These are phyloP conservation scores for Stylonectria norvegica DNA, from an alignment of 2,329 filamentous ascomycete species.

Conservation along the genomic window DNA sequence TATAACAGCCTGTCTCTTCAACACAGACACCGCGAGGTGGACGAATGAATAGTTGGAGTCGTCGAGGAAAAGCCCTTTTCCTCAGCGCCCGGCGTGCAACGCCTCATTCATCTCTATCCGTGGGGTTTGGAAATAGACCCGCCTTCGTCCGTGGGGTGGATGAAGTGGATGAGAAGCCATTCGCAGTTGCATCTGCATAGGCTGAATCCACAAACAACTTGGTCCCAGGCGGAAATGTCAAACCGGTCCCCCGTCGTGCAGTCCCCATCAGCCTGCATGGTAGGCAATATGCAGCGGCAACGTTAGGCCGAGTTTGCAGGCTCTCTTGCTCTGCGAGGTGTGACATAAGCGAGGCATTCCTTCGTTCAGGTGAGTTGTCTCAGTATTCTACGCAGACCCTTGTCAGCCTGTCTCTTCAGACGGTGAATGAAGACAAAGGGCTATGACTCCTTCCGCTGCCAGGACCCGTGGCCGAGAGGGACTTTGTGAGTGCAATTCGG, in stretches of 20 bases:
- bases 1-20: slow-evolving; percentile 14
- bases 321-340: slow-evolving; percentile 1
- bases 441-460: no score
- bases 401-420: slow-evolving; percentile 7
- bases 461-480: slow-evolving; percentile 6
- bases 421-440: no score
- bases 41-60: slow-evolving; percentile 8
- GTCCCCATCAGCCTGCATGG: no score
- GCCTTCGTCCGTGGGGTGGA: slow-evolving; percentile 10
- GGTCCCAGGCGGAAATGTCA: no score
- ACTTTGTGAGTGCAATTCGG: slow-evolving; percentile 1
- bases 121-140: slow-evolving; percentile 3
- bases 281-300: no score
- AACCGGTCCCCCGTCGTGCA: slow-evolving; percentile 8
- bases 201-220: no score
- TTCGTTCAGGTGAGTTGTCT: slow-evolving; percentile 1
- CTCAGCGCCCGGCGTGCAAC: slow-evolving; percentile 4
- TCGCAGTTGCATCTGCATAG: no score
- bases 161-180: no score
- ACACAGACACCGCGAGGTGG: slow-evolving; percentile 18
- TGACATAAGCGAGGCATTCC: slow-evolving; percentile 14
- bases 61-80: slow-evolving; percentile 2
- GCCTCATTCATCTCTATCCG: slow-evolving; percentile 18
- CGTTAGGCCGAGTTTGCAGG: no score
- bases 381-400: slow-evolving; percentile 4